phyloP scores from a whole-genome alignment of 805 yeast species.

The Ogataea thermomethanolica region DNA sequence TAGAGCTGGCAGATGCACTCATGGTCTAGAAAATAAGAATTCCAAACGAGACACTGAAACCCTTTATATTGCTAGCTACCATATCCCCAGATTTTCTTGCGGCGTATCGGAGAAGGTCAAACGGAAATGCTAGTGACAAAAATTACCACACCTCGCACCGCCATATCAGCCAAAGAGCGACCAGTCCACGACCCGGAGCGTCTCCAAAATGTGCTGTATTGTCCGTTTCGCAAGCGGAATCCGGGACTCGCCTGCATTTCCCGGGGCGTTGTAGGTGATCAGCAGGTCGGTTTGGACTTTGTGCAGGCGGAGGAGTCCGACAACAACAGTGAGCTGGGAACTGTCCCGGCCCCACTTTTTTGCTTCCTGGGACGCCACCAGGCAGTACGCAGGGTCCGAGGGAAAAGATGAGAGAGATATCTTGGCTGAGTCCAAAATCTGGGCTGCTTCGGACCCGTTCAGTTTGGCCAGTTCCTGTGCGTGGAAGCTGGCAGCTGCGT shows the following conservation, averaged over 20 bases:
- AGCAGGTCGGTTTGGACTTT: constrained; percentile 58
- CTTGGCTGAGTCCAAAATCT: constrained; percentile 6
- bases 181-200: constrained; percentile 45
- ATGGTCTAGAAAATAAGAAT: constrained; percentile 3
- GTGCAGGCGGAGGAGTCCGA: constrained; percentile 54
- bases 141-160: constrained; percentile 1
- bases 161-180: constrained; percentile 36
- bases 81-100: constrained; percentile 12
- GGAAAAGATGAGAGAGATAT: constrained; percentile 15
- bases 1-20: constrained; percentile 24
- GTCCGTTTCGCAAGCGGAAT: constrained; percentile 27
- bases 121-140: constrained; percentile 9
- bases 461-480: constrained; percentile 49
- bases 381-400: constrained; percentile 29
- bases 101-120: constrained; percentile 22
- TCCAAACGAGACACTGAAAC: neutral
- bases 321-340: constrained; percentile 43
- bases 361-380: constrained; percentile 41
- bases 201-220: constrained; percentile 24
- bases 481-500: constrained; percentile 46
- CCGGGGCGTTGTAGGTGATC: constrained; percentile 59
- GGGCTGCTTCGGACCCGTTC: constrained; percentile 31
- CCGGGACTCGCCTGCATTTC: constrained; percentile 33
- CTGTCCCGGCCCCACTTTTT: constrained; percentile 47
- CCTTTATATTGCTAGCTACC: constrained; percentile 12